Base-by-base conservation (phyloP, 371 early-diverging fungal species). In the Rhizopus microsporus region DNA sequence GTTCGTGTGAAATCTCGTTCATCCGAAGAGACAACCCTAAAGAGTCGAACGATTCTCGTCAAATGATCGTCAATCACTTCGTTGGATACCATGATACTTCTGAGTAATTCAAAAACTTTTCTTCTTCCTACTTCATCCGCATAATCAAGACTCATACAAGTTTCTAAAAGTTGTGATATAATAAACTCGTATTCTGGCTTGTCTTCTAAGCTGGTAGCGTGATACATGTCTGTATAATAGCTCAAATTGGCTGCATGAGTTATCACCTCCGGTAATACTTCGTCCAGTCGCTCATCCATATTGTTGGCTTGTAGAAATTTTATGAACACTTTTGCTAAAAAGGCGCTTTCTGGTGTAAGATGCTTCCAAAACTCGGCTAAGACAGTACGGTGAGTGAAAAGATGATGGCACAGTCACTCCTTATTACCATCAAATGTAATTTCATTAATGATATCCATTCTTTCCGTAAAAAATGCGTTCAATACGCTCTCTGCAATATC, bases 81-180 rank as follows among this genome's bases (percentile, higher is more conserved):
- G 7, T 83, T 79, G 4, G 84, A 67, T 69, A 84, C 75, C 5
- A 92, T 59, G 69, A 93, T 84, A 59, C 89, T 83, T 83, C 93
- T 85, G 47, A 93, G 71, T 30, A 89, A 63, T 38, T 81, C 82
- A 69, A 88, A 85, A 84, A 95, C 87, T 59, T 87, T 81, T 33
- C 92, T 80, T 43, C 95, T 77, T 4, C 94, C 94, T 42, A 88
- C 83, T 80, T 95, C 95, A 65, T 95, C 95, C 32, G 88, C 86
- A 61, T 92, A 94, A 51, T 95, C 93, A 5, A 88, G 74, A n/a
- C 82, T 71, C 51, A 80, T 80, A 34, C 89, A 88, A 39, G 91
- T 87, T 53, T 88, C 81, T 51, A 94, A 72, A 42, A 92, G 69
- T 67, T 93, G 93, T 31, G 77, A 77, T 10, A 91, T 76, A 39